Percentiles rank a stretch among this genome's conserved stretches.
Evolutionary conservation across 2,329 filamentous ascomycete species (phyloP).

Genomic region (Paracamarosporium sp.): DNA sequence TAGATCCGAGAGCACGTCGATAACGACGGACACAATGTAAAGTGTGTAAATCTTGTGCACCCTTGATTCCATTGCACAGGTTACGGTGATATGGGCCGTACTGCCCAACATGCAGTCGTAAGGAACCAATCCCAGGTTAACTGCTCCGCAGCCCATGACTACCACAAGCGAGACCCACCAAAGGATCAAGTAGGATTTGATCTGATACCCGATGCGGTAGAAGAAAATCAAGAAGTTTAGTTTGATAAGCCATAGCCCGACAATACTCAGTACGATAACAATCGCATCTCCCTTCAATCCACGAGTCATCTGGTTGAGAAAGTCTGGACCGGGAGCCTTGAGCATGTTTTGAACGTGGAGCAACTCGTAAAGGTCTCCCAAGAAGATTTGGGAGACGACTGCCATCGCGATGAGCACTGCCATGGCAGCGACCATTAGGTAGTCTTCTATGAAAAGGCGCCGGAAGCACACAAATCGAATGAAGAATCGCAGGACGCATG

Average conservation of each 20-base stretch:
- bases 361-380: constrained; percentile 3
- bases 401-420: constrained; percentile 7
- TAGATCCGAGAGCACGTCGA: constrained; percentile 8
- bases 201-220: constrained; percentile 4
- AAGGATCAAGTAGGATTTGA: neutral
- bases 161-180: constrained; percentile 1
- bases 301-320: neutral
- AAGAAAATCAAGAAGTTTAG: constrained; percentile 1
- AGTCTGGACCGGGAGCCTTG: neutral
- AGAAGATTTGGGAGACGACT: neutral
- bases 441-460: constrained; percentile 6
- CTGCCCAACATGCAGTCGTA: constrained; percentile 4
- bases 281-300: constrained; percentile 5
- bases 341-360: constrained; percentile 6
- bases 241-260: constrained; percentile 7
- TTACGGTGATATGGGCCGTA: neutral
- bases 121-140: constrained; percentile 1
- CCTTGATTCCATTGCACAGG: constrained; percentile 1
- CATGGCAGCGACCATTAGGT: constrained; percentile 6
- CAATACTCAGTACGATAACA: neutral
- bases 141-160: constrained; percentile 1
- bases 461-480: constrained; percentile 5
- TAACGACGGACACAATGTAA: neutral
- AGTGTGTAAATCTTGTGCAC: constrained; percentile 2
- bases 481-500: constrained; percentile 4